phyloP scores from a whole-genome alignment of 192 early-diverging fungal genomes.

The Backusella macrospora region DNA sequence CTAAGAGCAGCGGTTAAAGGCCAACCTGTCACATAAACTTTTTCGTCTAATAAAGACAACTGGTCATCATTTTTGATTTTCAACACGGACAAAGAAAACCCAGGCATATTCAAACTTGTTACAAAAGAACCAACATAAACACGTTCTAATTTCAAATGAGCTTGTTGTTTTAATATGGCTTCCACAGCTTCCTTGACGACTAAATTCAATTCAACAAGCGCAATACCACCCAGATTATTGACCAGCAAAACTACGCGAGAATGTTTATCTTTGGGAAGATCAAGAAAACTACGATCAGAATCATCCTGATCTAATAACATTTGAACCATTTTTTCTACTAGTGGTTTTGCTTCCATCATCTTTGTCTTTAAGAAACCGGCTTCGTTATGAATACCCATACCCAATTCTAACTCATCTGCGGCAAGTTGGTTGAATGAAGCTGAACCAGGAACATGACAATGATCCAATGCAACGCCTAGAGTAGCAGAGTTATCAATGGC shows the following conservation, averaged over 20 bases:
- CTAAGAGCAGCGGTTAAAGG: neutral
- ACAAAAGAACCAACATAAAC: slow-evolving; percentile 74
- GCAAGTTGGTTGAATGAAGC: slow-evolving; percentile 54
- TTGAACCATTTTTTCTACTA: slow-evolving; percentile 59
- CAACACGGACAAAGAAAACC: slow-evolving; percentile 70
- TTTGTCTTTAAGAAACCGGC: slow-evolving; percentile 65
- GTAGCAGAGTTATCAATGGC: slow-evolving; percentile 70
- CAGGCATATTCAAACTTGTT: slow-evolving; percentile 84
- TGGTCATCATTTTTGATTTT: slow-evolving; percentile 53
- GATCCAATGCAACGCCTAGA: slow-evolving; percentile 76
- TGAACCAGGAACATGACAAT: slow-evolving; percentile 73
- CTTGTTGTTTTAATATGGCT: slow-evolving; percentile 26
- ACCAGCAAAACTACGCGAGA: slow-evolving; percentile 67
- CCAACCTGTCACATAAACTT: slow-evolving; percentile 68
- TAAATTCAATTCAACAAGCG: slow-evolving; percentile 71
- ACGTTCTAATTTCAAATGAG: slow-evolving; percentile 51
- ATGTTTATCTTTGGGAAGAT: slow-evolving; percentile 22
- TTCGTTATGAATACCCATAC: slow-evolving; percentile 89
- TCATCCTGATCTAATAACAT: slow-evolving; percentile 53
- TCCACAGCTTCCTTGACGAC: slow-evolving; percentile 72
- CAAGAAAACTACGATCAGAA: slow-evolving; percentile 40
- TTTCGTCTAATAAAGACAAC: slow-evolving; percentile 55
- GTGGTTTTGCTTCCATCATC: slow-evolving; percentile 48
- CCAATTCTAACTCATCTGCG: slow-evolving; percentile 65
- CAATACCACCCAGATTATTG: slow-evolving; percentile 83